Evolutionary conservation across 495 filamentous ascomycete genomes (phyloP).

Genomic region (Clohesyomyces aquaticus): DNA sequence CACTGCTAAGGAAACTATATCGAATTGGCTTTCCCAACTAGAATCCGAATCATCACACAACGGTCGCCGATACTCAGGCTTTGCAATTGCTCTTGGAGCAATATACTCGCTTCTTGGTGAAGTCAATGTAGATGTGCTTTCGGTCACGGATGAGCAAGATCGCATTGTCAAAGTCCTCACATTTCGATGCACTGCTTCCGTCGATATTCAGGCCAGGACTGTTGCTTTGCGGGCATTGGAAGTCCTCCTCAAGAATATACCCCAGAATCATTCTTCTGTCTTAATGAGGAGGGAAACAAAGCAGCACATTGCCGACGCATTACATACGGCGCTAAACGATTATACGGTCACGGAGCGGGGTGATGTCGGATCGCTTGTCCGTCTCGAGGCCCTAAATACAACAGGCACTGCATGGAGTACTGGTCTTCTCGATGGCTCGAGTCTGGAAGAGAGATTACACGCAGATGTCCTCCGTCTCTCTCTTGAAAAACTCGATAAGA

Average conservation of each 20-base stretch:
- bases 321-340: constrained; percentile 65
- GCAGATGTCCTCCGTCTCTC: constrained; percentile 67
- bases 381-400: constrained; percentile 74
- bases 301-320: constrained; percentile 35
- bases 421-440: constrained; percentile 41
- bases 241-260: constrained; percentile 18
- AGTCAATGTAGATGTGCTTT: no score
- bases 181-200: constrained; percentile 33
- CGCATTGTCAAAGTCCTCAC: constrained; percentile 35
- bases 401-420: constrained; percentile 44
- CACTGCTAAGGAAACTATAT: constrained; percentile 13
- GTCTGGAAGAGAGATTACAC: constrained; percentile 30
- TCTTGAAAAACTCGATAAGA: constrained; percentile 86
- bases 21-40: constrained; percentile 27
- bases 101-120: constrained; percentile 22
- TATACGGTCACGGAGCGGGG: constrained; percentile 86
- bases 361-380: constrained; percentile 83
- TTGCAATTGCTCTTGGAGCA: constrained; percentile 37
- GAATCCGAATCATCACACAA: constrained; percentile 36
- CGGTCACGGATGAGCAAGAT: neutral
- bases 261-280: neutral
- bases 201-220: constrained; percentile 37
- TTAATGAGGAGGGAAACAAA: constrained; percentile 6
- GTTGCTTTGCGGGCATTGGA: constrained; percentile 29
- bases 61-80: constrained; percentile 31